Evolutionary conservation across 768 basidiomycete species (phyloP).

Genomic region (Lactarius quietus): DNA sequence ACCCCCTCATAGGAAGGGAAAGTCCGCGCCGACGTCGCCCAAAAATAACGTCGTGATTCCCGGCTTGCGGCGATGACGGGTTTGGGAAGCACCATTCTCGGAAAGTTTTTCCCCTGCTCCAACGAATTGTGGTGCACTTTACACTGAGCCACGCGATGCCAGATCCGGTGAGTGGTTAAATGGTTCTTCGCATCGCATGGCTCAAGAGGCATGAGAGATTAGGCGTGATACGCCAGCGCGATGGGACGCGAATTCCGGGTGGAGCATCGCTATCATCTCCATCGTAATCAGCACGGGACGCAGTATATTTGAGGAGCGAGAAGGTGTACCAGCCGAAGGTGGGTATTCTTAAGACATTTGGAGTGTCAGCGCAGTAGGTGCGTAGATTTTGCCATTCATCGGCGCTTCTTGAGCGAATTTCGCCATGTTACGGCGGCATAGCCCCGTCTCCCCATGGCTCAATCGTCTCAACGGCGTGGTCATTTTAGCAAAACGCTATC

Average conservation of each 20-base stretch:
- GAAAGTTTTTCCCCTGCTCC: constrained; percentile 3
- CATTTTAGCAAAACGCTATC: neutral
- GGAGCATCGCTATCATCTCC: neutral
- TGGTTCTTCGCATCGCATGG: neutral
- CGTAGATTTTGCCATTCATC: constrained; percentile 23
- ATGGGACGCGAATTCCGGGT: constrained; percentile 1
- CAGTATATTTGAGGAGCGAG: neutral
- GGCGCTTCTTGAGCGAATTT: constrained; percentile 15
- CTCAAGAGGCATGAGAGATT: neutral
- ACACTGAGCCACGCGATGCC: constrained; percentile 4
- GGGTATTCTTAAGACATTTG: neutral
- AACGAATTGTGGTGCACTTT: neutral
- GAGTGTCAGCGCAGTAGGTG: neutral
- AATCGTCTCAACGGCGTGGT: too few relatives aligned
- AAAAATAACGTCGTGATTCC: neutral
- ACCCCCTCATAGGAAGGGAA: neutral
- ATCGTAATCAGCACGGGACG: neutral
- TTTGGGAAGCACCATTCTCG: neutral
- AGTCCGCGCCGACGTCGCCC: neutral
- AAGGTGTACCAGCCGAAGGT: neutral
- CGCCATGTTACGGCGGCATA: constrained; percentile 3
- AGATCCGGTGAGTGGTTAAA: neutral
- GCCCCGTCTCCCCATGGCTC: neutral
- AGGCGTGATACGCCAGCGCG: neutral
- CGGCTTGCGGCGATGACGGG: neutral